Conservation (phyloP, 2,329 filamentous ascomycete genomes). For the Pestalotiopsis sp. region DNA sequence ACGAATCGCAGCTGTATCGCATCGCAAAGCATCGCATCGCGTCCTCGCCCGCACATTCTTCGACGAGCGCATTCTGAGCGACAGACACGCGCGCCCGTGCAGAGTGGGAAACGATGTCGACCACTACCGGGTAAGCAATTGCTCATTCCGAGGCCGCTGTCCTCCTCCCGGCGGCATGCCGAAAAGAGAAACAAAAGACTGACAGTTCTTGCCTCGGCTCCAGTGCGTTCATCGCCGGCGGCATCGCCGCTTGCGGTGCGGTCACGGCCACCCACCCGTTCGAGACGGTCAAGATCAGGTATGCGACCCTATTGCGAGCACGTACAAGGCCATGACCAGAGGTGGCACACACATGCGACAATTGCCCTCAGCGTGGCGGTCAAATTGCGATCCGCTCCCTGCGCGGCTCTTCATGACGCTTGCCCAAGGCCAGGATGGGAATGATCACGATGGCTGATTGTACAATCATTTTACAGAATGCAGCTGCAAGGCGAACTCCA, state of each 20-base stretch:
- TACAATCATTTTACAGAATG: constrained; percentile 58
- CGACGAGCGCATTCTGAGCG: neutral
- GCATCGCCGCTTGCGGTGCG: constrained; percentile 94
- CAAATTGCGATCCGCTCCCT: neutral
- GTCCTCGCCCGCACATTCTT: neutral
- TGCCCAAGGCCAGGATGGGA: constrained; percentile 3
- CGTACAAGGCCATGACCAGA: neutral
- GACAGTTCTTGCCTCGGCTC: neutral
- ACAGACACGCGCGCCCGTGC: neutral
- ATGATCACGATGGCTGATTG: constrained; percentile 1
- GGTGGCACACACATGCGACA: neutral
- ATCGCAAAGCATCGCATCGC: no score
- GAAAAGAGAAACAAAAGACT: neutral
- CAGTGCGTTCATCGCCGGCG: constrained; percentile 91
- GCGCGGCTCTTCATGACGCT: constrained; percentile 14
- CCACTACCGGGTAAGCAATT: constrained; percentile 8
- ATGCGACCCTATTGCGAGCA: constrained; percentile 30
- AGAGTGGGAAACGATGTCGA: constrained; percentile 11
- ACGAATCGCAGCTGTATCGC: neutral
- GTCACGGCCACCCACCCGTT: constrained; percentile 98
- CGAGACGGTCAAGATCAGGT: constrained; percentile 98
- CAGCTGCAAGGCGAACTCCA: constrained; percentile 96
- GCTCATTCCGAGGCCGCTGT: neutral
- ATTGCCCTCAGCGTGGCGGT: neutral
- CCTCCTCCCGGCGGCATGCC: neutral